These are phyloP conservation scores for Neonectria faginata DNA, from an alignment of 2,329 filamentous ascomycete species.

Conservation along the genomic window DNA sequence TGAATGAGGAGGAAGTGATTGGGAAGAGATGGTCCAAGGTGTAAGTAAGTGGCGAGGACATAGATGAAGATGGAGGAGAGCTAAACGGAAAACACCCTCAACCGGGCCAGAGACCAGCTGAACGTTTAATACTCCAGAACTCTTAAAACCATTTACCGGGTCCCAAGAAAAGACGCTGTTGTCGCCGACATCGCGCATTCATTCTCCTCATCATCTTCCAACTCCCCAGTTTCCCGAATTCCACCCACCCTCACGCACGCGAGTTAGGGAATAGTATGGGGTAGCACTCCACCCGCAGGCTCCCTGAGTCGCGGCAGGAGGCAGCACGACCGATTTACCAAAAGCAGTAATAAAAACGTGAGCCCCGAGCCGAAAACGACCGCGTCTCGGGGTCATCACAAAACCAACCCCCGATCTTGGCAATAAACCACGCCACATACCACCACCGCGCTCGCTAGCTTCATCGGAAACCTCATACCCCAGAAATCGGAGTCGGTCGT, in stretches of 20 bases:
- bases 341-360: neutral
- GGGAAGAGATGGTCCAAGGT: neutral
- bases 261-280: neutral
- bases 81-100: neutral
- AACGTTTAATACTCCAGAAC: constrained; percentile 8
- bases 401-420: too few species aligned
- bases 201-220: neutral
- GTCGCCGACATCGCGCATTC: neutral
- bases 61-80: neutral
- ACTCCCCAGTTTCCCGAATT: neutral
- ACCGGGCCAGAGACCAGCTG: neutral
- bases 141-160: neutral
- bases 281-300: neutral
- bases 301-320: neutral
- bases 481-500: constrained; percentile 23
- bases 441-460: too few species aligned
- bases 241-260: neutral
- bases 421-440: too few species aligned
- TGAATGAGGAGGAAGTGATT: neutral
- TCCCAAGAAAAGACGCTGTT: neutral
- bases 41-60: neutral
- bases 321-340: neutral
- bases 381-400: too few species aligned
- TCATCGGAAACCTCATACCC: constrained; percentile 10
- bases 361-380: neutral